Evolutionary conservation across 2,329 filamentous ascomycete genomes (phyloP), one percentile per base, ranked within the genome.

Genomic region (Raffaelea ambrosiae): DNA sequence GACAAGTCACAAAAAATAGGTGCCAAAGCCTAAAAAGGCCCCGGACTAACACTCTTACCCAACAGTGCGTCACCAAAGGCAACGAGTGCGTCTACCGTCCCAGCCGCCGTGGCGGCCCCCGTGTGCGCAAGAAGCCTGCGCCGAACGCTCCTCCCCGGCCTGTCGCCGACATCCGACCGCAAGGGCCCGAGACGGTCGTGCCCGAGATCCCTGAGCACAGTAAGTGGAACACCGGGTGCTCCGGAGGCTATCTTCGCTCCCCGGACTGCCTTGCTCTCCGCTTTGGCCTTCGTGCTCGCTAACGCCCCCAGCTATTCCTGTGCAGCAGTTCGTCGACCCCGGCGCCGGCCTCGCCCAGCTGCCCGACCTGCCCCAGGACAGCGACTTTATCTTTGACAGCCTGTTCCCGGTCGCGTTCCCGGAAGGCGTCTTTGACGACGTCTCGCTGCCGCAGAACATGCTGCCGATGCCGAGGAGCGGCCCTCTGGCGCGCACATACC

Each of bases 291-390:
- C 26, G 7, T 7, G 13, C 23, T 18, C 18, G n/a, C 33, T 19
- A 21, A 39, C 20, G 5, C 5, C n/a, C 19, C 23, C 22, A 65
- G 61, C 60, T 35, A 58, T 66, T 22, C 56, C 62, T 4, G 48
- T 70, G 36, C 61, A 67, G 47, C 63, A 63, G 23, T 70, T 67
- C 48, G 69, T 71, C 53, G 67, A 68, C 10, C 70, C 72, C 2
- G 71, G 72, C 2, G 72, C 70, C 7, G 72, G 70, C 5, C 61
- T 76, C 41, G 70, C 66, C 48, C 63, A 69, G 46, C 59, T 74
- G 7, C 68, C 66, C 20, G 70, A 71, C 52, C 62, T 66, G 22
- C 64, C 68, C 31, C 65, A 66, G 44, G 69, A 74, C 51, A 72
- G 70, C 52, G 70, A 72, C 54, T 67, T 67, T 29, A 69, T 73